Percentiles rank a stretch among this genome's conserved stretches.
phyloP scores from a whole-genome alignment of 305 asterid genomes.

The Stenogyne calaminthoides region DNA sequence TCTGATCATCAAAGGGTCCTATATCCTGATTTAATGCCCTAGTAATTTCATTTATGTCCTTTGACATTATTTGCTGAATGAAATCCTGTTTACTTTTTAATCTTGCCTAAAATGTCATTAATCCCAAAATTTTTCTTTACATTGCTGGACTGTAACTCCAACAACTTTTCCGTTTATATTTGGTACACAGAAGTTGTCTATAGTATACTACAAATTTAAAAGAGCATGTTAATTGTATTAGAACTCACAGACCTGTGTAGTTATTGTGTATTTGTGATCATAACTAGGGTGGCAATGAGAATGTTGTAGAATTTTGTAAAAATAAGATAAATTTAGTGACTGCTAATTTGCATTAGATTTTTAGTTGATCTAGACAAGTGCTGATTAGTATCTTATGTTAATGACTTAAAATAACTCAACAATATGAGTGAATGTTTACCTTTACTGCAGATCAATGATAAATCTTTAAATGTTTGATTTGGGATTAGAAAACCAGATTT shows the following conservation, averaged over 20 bases:
- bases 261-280: conserved; percentile 14
- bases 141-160: neutral
- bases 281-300: neutral
- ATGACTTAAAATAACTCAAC: neutral
- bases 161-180: neutral
- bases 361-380: conserved; percentile 6
- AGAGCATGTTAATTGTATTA: neutral
- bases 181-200: neutral
- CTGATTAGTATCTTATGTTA: neutral
- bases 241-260: conserved; percentile 5
- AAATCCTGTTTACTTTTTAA: conserved; percentile 9
- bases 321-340: neutral
- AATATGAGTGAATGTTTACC: conserved; percentile 3
- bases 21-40: conserved; percentile 1
- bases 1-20: conserved; percentile 1
- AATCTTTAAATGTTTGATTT: neutral
- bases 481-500: no score
- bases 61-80: conserved; percentile 3
- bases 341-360: conserved; percentile 15
- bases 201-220: conserved; percentile 15
- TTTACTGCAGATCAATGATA: neutral
- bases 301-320: conserved; percentile 9
- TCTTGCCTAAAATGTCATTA: conserved; percentile 5
- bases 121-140: no score
- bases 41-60: neutral